These are phyloP conservation scores for Thalia dealbata DNA, from an alignment of 176 grass and related monocot species.

Conservation along the genomic window DNA sequence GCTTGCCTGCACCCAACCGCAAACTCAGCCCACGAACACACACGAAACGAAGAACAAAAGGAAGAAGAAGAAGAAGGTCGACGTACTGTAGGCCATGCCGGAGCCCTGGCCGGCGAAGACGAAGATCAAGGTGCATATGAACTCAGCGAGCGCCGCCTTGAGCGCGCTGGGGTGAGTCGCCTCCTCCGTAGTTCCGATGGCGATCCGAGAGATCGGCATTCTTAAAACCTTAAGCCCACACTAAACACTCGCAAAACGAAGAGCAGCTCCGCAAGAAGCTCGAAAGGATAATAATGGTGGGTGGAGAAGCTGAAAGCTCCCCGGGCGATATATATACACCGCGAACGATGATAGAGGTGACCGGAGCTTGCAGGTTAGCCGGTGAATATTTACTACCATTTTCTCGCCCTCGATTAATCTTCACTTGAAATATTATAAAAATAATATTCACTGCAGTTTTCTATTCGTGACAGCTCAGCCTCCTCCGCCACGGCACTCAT, in stretches of 20 bases:
- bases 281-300: background rate
- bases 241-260: background rate
- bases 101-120: conserved; percentile 46
- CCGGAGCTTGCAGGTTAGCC: background rate
- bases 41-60: background rate
- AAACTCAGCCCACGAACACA: too few species aligned
- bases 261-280: background rate
- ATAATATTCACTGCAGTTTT: background rate
- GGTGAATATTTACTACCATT: background rate
- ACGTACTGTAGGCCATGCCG: conserved; percentile 39
- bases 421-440: too few species aligned
- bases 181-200: conserved; percentile 24
- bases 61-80: background rate
- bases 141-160: conserved; percentile 34
- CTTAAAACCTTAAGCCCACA: background rate
- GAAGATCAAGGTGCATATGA: conserved; percentile 38
- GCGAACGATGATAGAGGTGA: background rate
- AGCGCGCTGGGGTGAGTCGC: conserved; percentile 24
- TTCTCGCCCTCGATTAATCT: too few species aligned
- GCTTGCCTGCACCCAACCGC: background rate
- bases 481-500: background rate
- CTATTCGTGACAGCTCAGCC: background rate
- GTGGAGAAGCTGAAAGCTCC: background rate
- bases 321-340: background rate
- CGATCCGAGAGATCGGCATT: conserved; percentile 32